Conservation (phyloP, 2,329 filamentous ascomycete genomes). For the Ceratocystis albifundus region DNA sequence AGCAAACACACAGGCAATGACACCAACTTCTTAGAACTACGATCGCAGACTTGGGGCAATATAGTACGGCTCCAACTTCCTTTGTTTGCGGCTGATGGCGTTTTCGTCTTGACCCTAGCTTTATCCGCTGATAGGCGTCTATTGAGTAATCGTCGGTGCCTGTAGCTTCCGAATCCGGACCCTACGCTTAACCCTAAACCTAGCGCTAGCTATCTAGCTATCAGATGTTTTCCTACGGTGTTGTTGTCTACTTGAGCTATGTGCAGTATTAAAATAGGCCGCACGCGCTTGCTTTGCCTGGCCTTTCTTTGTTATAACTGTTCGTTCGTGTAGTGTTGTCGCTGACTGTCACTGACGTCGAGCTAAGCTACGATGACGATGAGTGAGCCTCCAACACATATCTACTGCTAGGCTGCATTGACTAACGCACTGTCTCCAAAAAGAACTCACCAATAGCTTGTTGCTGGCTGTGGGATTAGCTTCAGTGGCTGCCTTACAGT, state of each 20-base stretch:
- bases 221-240: too few relatives aligned
- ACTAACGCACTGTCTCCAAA: background rate
- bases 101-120: background rate
- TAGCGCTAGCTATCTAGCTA: too few relatives aligned
- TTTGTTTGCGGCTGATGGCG: too few relatives aligned
- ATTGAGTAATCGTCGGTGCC: background rate
- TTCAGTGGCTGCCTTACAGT: background rate
- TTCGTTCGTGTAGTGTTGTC: background rate
- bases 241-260: too few relatives aligned
- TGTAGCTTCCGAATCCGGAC: background rate
- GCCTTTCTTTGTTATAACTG: background rate
- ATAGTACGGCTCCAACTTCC: too few relatives aligned
- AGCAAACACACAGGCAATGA: too few relatives aligned
- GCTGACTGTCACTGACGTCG: background rate
- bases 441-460: background rate
- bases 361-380: background rate
- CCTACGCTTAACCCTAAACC: background rate
- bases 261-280: too few relatives aligned
- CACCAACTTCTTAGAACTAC: too few relatives aligned
- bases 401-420: background rate
- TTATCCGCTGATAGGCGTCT: background rate
- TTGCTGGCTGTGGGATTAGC: conserved; percentile 2
- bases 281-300: too few relatives aligned
- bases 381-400: background rate
- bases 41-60: too few relatives aligned